Evolutionary conservation across 2,329 filamentous ascomycete genomes (phyloP), one percentile per base, ranked within the genome.

Genomic region (Monosporascus sp.): DNA sequence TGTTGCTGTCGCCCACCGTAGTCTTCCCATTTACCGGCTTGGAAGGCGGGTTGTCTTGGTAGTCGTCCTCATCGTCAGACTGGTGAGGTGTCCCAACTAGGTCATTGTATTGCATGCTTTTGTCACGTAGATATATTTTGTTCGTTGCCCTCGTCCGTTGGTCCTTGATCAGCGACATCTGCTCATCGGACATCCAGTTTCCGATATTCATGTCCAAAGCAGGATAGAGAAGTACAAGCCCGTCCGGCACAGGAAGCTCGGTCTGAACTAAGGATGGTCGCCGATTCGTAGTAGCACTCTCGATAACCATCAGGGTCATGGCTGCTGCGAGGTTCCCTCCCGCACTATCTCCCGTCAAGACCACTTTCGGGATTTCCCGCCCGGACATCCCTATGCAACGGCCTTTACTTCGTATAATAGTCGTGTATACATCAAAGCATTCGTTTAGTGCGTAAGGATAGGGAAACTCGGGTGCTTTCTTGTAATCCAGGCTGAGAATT

Each of bases 161-260:
- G 57, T 96, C 92, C 59, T 90, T 86, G 57, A 99, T 96, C 55
- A 99, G 74, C 0, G 90, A 84, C 90, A 97, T 96, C 68, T 99
- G 92, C 69, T 97, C 93, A 62, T 97, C 93, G 0, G 90, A 92
- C 92, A 99, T 97, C 94, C 94, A 99, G 69, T 92, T 97, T 38
- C 90, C 90, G 59, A 97, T 97, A 64, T 96, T 97, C 88, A 97
- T 91, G 64, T 97, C 94, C 54, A 99, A 74, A 0, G 87, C 86
- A 1, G 94, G 94, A 64, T 99, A 99, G 54, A 95, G 85, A 48
- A 96, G 78, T 0, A 97, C 79, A 7, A 97, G 71, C 0, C 91
- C 93, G 50, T 89, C 87, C 0, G 94, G 94, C 0, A 81, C 68
- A 0, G 91, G 87, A 6, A 96, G 76, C 2, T 83, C 75, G 20